A percentile compares a stretch with the other conserved stretches of the same genome.
phyloP scores from a whole-genome alignment of 1,284 basidiomycete genomes.

The Ceratorhiza oryzae-sativae region DNA sequence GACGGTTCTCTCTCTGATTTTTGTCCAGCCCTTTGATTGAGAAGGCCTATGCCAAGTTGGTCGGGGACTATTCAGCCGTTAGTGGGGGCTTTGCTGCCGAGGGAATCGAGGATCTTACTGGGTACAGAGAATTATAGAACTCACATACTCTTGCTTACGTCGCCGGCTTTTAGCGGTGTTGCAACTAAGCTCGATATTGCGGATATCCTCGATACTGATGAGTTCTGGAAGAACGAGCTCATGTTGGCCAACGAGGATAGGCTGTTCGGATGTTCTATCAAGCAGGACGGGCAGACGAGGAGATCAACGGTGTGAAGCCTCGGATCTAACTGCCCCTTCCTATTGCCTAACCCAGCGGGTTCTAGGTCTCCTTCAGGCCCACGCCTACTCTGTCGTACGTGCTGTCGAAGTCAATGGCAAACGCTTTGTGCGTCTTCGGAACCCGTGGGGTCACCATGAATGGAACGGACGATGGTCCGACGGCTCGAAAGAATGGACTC shows the following conservation, averaged over 20 bases:
- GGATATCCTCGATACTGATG: conserved; percentile 47
- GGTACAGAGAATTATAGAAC: conserved; percentile 16
- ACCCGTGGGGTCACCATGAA: conserved; percentile 58
- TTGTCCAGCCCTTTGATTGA: conserved; percentile 31
- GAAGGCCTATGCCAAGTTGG: conserved; percentile 37
- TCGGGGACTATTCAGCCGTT: conserved; percentile 35
- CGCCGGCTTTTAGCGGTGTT: conserved; percentile 21
- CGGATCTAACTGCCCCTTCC: conserved; percentile 34
- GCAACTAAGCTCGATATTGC: conserved; percentile 41
- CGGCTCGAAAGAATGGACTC: conserved; percentile 61
- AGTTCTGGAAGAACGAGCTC: conserved; percentile 47
- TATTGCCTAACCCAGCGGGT: background rate
- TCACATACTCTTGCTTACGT: background rate
- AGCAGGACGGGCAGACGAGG: conserved; percentile 39
- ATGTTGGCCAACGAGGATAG: conserved; percentile 55
- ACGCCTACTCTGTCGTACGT: conserved; percentile 62
- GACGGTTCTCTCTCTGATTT: background rate
- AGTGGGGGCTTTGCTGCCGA: conserved; percentile 37
- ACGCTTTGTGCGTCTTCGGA: conserved; percentile 51
- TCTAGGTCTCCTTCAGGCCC: conserved; percentile 50
- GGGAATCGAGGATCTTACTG: conserved; percentile 40
- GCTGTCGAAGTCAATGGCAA: conserved; percentile 58
- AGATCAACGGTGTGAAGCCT: conserved; percentile 46
- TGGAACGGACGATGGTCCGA: conserved; percentile 64
- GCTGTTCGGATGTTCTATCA: conserved; percentile 56